phyloP scores from a whole-genome alignment of 495 filamentous ascomycete species.

The Podospora fimiseda region DNA sequence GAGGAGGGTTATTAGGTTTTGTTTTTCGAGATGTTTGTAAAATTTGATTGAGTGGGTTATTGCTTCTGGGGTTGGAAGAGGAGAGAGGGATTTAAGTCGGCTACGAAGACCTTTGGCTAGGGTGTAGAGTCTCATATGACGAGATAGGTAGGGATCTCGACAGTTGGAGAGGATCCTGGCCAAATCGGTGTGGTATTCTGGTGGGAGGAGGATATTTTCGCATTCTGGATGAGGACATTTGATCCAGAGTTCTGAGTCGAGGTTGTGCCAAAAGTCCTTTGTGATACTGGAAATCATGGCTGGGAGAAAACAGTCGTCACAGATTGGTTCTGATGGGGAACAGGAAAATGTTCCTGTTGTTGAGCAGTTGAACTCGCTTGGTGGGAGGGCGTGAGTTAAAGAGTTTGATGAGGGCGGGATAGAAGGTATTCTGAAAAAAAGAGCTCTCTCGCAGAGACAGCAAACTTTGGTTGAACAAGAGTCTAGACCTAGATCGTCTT shows the following conservation, averaged over 20 bases:
- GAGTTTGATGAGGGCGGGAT: neutral
- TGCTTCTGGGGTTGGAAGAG: neutral
- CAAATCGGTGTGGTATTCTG: slow-evolving; percentile 2
- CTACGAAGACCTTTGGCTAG: slow-evolving; percentile 1
- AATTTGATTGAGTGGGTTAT: slow-evolving; percentile 5
- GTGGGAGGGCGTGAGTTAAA: neutral
- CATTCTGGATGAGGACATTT: slow-evolving; percentile 7
- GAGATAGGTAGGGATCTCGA: neutral
- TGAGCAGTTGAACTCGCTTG: neutral
- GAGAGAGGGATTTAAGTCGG: neutral
- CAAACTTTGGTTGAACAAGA: neutral
- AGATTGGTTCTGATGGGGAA: neutral
- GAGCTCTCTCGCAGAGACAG: neutral
- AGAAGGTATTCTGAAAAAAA: neutral
- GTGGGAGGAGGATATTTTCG: neutral
- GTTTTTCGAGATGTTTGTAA: neutral
- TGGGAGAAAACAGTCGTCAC: slow-evolving; percentile 3
- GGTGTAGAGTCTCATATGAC: slow-evolving; percentile 1
- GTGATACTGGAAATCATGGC: neutral
- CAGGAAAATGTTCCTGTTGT: neutral
- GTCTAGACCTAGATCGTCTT: neutral
- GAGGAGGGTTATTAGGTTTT: slow-evolving; percentile 8
- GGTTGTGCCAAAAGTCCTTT: slow-evolving; percentile 12
- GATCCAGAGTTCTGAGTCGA: slow-evolving; percentile 9
- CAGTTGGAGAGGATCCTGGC: neutral